Base-by-base conservation (phyloP, 805 yeast species). In the Lipomyces chichibuensis region DNA sequence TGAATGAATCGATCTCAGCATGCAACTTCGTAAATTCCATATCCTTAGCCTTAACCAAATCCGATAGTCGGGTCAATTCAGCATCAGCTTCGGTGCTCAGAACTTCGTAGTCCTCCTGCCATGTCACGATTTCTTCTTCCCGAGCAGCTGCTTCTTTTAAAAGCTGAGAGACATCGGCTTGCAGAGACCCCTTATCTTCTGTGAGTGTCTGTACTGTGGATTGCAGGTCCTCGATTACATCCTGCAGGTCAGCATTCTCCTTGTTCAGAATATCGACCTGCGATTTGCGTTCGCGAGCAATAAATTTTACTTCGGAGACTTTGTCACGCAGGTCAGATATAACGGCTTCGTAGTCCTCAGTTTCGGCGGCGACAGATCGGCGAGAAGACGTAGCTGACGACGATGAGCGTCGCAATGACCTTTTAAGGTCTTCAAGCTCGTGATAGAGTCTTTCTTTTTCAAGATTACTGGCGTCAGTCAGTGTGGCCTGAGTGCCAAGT, bases 81-180 rank as follows among this genome's bases (percentile, higher is more conserved):
- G 65, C 63, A 11, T 68, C 70, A 5, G 70, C 71, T 39, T 68
- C 71, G 23, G 60, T 62, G 5, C 65, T 58, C 32, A 68, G 61
- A 37, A 60, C 63, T 23, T 68, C 71, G 25, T 68, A 68, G 55
- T 68, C 71, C 43, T 68, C 71, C 56, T 68, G 71, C 71, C 71
- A 68, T 13, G 69, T 63, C 32, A 66, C 29, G 9, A 68, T 59
- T 49, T 68, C 71, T 8, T 59, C 66, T 37, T 68, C 71, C 13
- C 66, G 64, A 17, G 62, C 67, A 13, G 49, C 51, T 6, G 59
- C 53, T 29, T 68, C 70, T 14, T 60, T 57, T 27, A 56, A 29
- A 8, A 67, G 63, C 52, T 56, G 64, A 2, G 32, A 63, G 13
- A 68, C 39, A 8, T 68, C 71, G 23, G 55, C 60, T 58, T 66